Conservation (phyloP, 140 eudicot species). For the Bidens hawaiensis region DNA sequence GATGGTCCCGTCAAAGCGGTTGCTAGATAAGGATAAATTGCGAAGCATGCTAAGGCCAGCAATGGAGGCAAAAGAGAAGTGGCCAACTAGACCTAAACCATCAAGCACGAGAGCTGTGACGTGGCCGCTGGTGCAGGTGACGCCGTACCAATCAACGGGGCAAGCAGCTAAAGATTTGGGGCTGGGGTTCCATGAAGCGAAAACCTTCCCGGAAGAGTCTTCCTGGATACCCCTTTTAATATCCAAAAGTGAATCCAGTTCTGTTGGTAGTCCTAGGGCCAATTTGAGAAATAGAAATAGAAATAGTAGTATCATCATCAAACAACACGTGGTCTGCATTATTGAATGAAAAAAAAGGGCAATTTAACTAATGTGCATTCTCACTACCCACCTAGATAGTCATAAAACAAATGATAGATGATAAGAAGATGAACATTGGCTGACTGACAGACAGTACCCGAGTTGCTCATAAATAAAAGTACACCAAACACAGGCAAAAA, state of each 20-base stretch:
- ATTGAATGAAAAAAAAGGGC: too few species aligned
- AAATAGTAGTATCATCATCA: conserved; percentile 48
- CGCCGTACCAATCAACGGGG: conserved; percentile 71
- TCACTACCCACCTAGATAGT: too few species aligned
- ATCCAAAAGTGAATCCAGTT: conserved; percentile 59
- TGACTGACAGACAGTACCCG: too few species aligned
- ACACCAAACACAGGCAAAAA: not conserved
- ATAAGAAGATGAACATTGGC: too few species aligned
- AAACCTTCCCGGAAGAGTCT: conserved; percentile 50
- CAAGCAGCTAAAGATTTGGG: too few species aligned
- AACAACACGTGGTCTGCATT: conserved; percentile 53
- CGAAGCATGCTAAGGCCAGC: conserved; percentile 44
- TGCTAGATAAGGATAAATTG: conserved; percentile 45
- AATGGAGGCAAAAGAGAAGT: conserved; percentile 44
- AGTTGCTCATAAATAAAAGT: too few species aligned
- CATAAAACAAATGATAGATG: too few species aligned
- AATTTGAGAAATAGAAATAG: conserved; percentile 36
- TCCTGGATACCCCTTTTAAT: conserved; percentile 59
- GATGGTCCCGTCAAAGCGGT: conserved; percentile 48
- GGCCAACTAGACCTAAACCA: conserved; percentile 59
- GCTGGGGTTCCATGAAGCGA: conserved; percentile 62
- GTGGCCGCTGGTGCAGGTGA: conserved; percentile 53
- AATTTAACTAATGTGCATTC: too few species aligned
- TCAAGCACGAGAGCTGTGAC: conserved; percentile 55
- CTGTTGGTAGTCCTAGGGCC: conserved; percentile 43